Base-by-base conservation (phyloP, 768 basidiomycete genomes). In the Brasilioporus rufonigricans region DNA sequence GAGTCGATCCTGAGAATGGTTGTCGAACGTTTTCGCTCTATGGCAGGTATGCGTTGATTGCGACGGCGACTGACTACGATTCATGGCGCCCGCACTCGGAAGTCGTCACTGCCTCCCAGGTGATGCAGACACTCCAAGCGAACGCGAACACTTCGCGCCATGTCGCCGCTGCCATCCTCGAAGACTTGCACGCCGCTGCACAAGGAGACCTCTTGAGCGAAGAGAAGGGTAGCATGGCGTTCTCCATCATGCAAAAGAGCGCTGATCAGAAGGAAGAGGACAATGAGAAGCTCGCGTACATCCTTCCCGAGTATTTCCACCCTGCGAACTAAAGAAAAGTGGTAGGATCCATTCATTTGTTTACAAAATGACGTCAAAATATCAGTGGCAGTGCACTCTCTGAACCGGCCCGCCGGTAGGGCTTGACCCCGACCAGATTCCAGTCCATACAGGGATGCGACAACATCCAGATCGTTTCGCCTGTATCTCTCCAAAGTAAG, bases 51-150 rank as follows among this genome's bases (percentile, higher is more conserved):
- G 93, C 90, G 0, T 81, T 98, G 52, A 86, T 98, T 58, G 93
- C 89, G 18, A 91, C 89, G 2, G 80, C 87, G 23, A 98, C 96
- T 4, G 95, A 98, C 74, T 98, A 96, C 70, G 96, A 98, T 71
- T 87, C 93, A 2, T 99, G 95, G 95, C 76, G 95, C 29, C 84
- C 84, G 5, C 80, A 87, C 32, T 81, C 85, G 26, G 88, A 82
- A 12, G 79, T 87, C 5, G 96, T 98, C 51, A 98, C 96, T 1
- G 86, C 92, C 3, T 86, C 89, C 4, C 91, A 97, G 62, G 93
- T 98, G 27, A 80, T 94, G 78, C 88, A 91, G 71, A 94, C 91
- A 1, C 83, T 98, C 36, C 79, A 85, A 47, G 79, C 81, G 23
- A 99, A 99, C 68, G 93, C 94, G 2, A 81, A 86, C n/a, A 88